Conservation (phyloP, 352 stramenopile genomes). For the Achlya hypogyna region DNA sequence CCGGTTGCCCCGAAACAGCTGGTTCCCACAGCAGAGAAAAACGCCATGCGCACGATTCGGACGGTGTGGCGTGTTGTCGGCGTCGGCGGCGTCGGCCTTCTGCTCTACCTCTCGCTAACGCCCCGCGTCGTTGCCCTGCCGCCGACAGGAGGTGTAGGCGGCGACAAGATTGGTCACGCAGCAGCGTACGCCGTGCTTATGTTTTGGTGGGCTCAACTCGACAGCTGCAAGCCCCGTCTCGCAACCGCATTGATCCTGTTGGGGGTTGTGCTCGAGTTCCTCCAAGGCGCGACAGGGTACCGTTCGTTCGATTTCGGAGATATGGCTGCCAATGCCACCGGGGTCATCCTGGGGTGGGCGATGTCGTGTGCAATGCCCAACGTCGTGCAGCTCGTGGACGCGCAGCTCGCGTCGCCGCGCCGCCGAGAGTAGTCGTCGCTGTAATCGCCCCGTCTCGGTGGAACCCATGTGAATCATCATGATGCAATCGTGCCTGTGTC, state of each 20-base stretch:
- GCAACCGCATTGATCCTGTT: not conserved
- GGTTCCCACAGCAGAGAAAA: not conserved
- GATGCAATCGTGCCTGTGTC: not conserved
- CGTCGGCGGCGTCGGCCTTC: not conserved
- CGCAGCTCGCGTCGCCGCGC: not conserved
- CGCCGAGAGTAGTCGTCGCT: not conserved
- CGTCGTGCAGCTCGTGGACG: not conserved
- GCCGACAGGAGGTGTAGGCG: not conserved
- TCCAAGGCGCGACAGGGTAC: slow-evolving; percentile 3
- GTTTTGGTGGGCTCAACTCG: slow-evolving; percentile 3
- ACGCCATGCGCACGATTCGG: not conserved
- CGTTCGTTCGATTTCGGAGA: slow-evolving; percentile 5
- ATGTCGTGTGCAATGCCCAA: not conserved
- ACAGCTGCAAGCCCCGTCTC: not conserved
- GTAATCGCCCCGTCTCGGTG: not conserved
- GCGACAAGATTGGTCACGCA: slow-evolving; percentile 11
- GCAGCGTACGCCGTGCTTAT: not conserved
- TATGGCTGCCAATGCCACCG: not conserved
- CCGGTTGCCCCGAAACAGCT: not conserved
- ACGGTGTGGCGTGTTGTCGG: not conserved
- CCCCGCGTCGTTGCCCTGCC: not conserved
- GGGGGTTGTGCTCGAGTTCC: slow-evolving; percentile 8
- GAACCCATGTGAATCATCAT: not conserved
- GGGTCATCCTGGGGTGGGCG: not conserved
- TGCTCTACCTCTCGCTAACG: slow-evolving; percentile 16